phyloP scores from a whole-genome alignment of 1,284 basidiomycete species.

The Agaricales sp. region DNA sequence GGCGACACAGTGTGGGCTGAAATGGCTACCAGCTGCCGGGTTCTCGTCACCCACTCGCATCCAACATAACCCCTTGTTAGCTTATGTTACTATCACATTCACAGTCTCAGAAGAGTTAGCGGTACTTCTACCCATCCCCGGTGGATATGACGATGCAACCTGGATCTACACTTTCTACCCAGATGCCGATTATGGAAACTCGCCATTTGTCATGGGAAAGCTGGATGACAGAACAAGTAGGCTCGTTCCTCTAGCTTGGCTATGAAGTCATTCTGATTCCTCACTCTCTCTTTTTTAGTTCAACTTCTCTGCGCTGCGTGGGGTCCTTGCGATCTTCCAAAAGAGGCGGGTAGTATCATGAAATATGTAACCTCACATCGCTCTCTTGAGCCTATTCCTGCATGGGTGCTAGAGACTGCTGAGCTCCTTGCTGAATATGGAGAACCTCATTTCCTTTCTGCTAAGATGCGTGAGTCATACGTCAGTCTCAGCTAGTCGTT shows the following conservation, averaged over 20 bases:
- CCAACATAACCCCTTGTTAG: neutral
- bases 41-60: neutral
- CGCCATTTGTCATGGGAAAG: neutral
- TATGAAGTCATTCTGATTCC: neutral
- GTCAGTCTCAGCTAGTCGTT: neutral
- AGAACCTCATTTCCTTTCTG: neutral
- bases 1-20: neutral
- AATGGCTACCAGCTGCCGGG: neutral
- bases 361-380: neutral
- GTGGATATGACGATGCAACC: neutral
- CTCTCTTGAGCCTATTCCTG: neutral
- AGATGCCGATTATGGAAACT: neutral
- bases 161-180: neutral
- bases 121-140: neutral
- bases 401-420: neutral
- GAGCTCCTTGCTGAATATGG: neutral
- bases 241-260: neutral
- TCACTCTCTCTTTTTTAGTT: neutral
- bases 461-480: neutral
- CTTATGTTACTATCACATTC: neutral
- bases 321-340: neutral
- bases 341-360: neutral
- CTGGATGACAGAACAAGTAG: neutral
- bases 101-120: neutral
- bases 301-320: neutral